Evolutionary conservation across 208 protist species (phyloP).

Genomic region (Crithidia brevicula): DNA sequence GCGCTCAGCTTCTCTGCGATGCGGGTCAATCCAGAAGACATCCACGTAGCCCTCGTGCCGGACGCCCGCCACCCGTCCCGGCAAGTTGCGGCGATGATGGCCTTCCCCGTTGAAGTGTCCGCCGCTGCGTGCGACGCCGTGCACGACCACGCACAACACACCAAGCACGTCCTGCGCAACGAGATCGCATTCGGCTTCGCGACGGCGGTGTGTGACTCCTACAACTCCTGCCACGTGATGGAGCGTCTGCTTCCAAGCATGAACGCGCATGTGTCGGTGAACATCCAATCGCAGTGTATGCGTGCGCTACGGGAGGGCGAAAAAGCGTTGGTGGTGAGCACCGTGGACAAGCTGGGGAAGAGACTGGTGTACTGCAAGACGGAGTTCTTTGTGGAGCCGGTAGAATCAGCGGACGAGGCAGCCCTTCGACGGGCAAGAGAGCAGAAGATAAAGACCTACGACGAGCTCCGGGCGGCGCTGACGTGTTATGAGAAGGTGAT

Average conservation of each 20-base stretch:
- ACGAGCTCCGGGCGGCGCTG: slow-evolving; percentile 46
- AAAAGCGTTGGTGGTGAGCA: slow-evolving; percentile 55
- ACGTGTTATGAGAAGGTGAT: slow-evolving; percentile 45
- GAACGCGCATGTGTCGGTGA: slow-evolving; percentile 71
- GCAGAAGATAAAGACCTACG: slow-evolving; percentile 24
- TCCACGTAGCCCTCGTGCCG: slow-evolving; percentile 44
- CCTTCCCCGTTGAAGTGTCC: slow-evolving; percentile 52
- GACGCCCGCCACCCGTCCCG: slow-evolving; percentile 22
- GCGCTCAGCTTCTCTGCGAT: slow-evolving; percentile 19
- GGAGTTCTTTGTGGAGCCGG: slow-evolving; percentile 33
- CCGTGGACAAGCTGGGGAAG: slow-evolving; percentile 76
- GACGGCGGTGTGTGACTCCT: slow-evolving; percentile 56
- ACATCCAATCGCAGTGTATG: slow-evolving; percentile 47
- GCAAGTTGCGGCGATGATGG: slow-evolving; percentile 44
- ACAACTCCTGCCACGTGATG: slow-evolving; percentile 76
- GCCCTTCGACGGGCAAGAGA: slow-evolving; percentile 27
- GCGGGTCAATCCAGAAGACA: slow-evolving; percentile 39
- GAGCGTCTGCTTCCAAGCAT: slow-evolving; percentile 54
- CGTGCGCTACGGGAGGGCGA: slow-evolving; percentile 50
- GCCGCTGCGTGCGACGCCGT: slow-evolving; percentile 43
- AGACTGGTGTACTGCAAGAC: slow-evolving; percentile 73
- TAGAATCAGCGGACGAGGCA: slow-evolving; percentile 12
- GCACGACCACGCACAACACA: neutral
- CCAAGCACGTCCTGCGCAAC: neutral
- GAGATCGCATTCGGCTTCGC: slow-evolving; percentile 51